phyloP scores from a whole-genome alignment of 2,329 filamentous ascomycete genomes.

The Pseudogymnoascus sp. region DNA sequence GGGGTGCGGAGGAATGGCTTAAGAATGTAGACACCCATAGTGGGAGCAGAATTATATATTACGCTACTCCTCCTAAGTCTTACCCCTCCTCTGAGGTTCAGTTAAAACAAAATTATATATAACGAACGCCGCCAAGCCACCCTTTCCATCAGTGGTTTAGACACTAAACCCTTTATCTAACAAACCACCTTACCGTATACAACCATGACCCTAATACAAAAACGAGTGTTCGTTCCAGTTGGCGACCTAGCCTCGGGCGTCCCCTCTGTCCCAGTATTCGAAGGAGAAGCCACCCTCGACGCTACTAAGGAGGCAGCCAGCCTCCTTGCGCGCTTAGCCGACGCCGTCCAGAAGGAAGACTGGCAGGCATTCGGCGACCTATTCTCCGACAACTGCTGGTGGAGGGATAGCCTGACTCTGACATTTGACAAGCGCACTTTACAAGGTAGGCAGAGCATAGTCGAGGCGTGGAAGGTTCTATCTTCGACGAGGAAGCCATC shows the following conservation, averaged over 20 bases:
- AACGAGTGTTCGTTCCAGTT: neutral
- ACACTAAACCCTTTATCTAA: no score
- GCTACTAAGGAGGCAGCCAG: neutral
- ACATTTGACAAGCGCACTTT: constrained; percentile 8
- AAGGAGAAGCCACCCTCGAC: neutral
- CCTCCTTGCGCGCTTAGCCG: neutral
- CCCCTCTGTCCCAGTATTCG: neutral
- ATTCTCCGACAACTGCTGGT: constrained; percentile 3
- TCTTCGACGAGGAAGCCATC: neutral
- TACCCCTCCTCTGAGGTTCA: no score
- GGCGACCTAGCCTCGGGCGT: constrained; percentile 2
- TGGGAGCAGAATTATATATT: no score
- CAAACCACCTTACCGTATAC: neutral
- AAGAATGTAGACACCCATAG: no score
- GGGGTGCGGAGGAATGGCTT: no score
- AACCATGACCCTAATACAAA: neutral
- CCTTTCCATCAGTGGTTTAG: no score
- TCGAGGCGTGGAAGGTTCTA: neutral
- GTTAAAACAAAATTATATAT: no score
- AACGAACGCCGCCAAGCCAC: no score
- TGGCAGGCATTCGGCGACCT: constrained; percentile 3
- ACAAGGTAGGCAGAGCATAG: neutral
- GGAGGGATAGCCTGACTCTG: neutral
- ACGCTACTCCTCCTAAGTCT: no score
- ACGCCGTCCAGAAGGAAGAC: neutral